A percentile compares a stretch with the other conserved stretches of the same genome.
Conservation (phyloP, 1,139 yeast species). For the Geotrichum citri-aurantii region DNA sequence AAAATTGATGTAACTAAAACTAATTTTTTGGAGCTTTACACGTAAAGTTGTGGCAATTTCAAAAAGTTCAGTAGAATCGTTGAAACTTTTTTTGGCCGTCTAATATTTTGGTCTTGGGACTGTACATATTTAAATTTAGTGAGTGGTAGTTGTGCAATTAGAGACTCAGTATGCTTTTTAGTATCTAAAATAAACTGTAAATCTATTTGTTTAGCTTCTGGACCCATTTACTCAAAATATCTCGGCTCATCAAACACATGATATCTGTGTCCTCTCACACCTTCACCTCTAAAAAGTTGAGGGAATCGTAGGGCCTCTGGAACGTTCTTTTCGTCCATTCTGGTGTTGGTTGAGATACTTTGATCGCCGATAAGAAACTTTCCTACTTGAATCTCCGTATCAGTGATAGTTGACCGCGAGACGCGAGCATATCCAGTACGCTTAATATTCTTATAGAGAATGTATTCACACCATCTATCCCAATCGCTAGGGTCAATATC, state of each 20-base stretch:
- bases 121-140: no score
- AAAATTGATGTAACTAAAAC: no score
- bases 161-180: no score
- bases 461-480: slow-evolving; percentile 99
- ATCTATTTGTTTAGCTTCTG: no score
- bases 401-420: slow-evolving; percentile 89
- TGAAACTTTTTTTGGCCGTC: no score
- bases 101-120: no score
- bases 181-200: no score
- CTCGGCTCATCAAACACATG: slow-evolving; percentile 89
- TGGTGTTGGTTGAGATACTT: slow-evolving; percentile 47
- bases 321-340: slow-evolving; percentile 53
- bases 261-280: slow-evolving; percentile 87
- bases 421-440: slow-evolving; percentile 93
- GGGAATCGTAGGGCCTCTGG: slow-evolving; percentile 73
- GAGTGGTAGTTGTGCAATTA: no score
- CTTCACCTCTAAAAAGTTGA: slow-evolving; percentile 73
- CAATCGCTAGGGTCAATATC: slow-evolving; percentile 92
- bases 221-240: slow-evolving; percentile 58
- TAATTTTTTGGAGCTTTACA: no score
- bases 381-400: slow-evolving; percentile 93
- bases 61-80: no score
- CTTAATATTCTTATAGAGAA: slow-evolving; percentile 76
- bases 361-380: slow-evolving; percentile 61
- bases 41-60: no score